These are phyloP conservation scores for Botryotinia narcissicola DNA, from an alignment of 2,329 filamentous ascomycete genomes.

Conservation along the genomic window DNA sequence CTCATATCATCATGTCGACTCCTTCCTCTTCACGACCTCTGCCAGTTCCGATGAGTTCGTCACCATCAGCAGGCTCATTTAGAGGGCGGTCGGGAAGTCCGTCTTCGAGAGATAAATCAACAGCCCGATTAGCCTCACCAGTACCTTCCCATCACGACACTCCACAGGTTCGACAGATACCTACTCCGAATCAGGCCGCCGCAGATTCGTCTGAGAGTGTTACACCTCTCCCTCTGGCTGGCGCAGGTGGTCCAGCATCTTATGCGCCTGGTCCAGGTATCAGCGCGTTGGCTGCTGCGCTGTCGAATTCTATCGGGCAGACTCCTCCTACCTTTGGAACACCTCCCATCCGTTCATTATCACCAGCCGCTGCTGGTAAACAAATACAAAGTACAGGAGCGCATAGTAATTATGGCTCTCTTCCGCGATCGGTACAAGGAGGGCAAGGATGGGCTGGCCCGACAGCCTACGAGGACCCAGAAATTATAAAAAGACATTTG, in stretches of 20 bases:
- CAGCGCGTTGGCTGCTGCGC: constrained; percentile 84
- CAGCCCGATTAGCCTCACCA: constrained; percentile 59
- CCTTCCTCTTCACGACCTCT: constrained; percentile 40
- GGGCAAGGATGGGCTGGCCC: constrained; percentile 46
- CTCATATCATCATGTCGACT: constrained; percentile 36
- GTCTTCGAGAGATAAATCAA: constrained; percentile 52
- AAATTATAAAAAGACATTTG: constrained; percentile 86
- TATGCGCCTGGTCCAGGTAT: constrained; percentile 74
- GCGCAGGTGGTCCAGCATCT: constrained; percentile 49
- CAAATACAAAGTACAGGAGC: constrained; percentile 43
- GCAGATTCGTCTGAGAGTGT: constrained; percentile 44
- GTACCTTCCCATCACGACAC: constrained; percentile 48
- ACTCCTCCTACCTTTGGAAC: constrained; percentile 70
- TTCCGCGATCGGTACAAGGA: constrained; percentile 49
- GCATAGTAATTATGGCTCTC: constrained; percentile 80
- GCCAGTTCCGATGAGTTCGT: constrained; percentile 46
- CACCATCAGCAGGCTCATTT: constrained; percentile 38
- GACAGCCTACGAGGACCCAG: constrained; percentile 78
- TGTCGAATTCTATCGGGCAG: constrained; percentile 70
- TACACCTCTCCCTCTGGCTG: constrained; percentile 56
- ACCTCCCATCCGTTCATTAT: constrained; percentile 56
- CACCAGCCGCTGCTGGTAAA: constrained; percentile 52
- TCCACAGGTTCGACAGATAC: constrained; percentile 49
- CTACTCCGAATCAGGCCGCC: constrained; percentile 44
- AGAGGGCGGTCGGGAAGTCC: constrained; percentile 41